Base-by-base conservation (phyloP, 2,329 filamentous ascomycete genomes). In the Teratosphaeria pseudoeucalypti region DNA sequence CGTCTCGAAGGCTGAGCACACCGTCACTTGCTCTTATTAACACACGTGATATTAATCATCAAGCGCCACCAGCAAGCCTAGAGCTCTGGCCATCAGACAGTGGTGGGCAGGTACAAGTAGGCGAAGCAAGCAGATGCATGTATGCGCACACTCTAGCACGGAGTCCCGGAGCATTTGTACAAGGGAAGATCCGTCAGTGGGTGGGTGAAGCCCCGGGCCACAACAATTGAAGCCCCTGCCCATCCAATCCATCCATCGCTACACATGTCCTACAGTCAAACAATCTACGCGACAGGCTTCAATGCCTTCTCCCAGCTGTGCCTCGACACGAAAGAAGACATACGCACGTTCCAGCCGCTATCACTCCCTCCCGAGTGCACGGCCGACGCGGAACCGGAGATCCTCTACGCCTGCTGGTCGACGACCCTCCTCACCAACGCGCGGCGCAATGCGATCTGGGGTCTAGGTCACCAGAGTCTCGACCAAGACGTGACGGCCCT, bases 361-460 rank as follows among this genome's bases (percentile, higher is more conserved):
- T 16, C 57, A 2, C 56, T 57, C 23, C n/a, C 19, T 9, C 29
- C 54, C 6, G 32, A 56, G 16, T 49, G 43, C 43, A 16, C 16
- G 7, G 0, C 10, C n/a, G 39, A 54, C 2, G 47, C 57, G 10
- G 52, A 59, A 12, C 16, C 58, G 23, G 58, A 63, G 11, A 52
- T 73, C 14, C 52, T 72, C 0, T 71, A 70, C 62, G 61, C 67
- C 6, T 66, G 70, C 54, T 74, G 71, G 71, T 70, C 70, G 57
- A 69, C 63, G 52, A 70, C 68, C 6, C 60, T 67, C 2, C 34
- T 71, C 47, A 58, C 60, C 26, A 54, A 49, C 23, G 54, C 52
- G 11, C 52, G 52, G 34, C 43, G 43, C 43, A 6, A 16, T n/a
- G 43, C 39, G 4, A 39, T 66, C 14, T 58, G 56, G 49, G 62